A percentile compares a stretch with the other conserved stretches of the same genome.
phyloP scores from a whole-genome alignment of 2,329 filamentous ascomycete genomes.

The Sporothrix pseudoabietina region DNA sequence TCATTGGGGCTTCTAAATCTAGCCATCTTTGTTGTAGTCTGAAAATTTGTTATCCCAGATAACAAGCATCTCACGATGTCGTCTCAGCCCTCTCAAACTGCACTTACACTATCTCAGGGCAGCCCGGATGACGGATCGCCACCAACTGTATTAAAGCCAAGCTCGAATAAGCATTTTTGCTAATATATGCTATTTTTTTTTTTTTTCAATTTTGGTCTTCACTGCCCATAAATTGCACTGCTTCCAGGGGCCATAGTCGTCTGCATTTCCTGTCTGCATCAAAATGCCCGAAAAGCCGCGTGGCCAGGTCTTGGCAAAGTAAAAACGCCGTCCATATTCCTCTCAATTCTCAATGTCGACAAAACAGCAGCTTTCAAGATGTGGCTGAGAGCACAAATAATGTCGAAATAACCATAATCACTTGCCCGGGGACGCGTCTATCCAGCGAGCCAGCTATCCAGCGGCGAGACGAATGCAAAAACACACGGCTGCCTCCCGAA shows the following conservation, averaged over 20 bases:
- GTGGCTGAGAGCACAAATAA: neutral
- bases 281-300: conserved; percentile 11
- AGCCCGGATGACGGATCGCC: neutral
- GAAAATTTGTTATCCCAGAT: neutral
- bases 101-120: neutral
- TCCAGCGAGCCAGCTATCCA: neutral
- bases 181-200: neutral
- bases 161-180: neutral
- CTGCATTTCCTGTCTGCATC: neutral
- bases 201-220: too few species aligned
- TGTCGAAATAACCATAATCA: conserved; percentile 5
- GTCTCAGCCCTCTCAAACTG: neutral
- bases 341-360: neutral
- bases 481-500: conserved; percentile 22
- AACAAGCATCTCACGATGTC: neutral
- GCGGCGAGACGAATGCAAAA: neutral
- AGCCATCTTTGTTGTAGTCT: neutral
- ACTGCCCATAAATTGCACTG: neutral
- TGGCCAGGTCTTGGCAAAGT: conserved; percentile 6
- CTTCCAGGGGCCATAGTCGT: neutral
- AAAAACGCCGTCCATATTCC: neutral
- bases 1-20: neutral
- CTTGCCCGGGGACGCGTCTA: too few species aligned
- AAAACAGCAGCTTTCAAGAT: neutral
- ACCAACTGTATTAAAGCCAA: neutral